A percentile compares a stretch with the other conserved stretches of the same genome.
These are phyloP conservation scores for Talaromyces wortmannii DNA, from an alignment of 495 filamentous ascomycete genomes.

Conservation along the genomic window DNA sequence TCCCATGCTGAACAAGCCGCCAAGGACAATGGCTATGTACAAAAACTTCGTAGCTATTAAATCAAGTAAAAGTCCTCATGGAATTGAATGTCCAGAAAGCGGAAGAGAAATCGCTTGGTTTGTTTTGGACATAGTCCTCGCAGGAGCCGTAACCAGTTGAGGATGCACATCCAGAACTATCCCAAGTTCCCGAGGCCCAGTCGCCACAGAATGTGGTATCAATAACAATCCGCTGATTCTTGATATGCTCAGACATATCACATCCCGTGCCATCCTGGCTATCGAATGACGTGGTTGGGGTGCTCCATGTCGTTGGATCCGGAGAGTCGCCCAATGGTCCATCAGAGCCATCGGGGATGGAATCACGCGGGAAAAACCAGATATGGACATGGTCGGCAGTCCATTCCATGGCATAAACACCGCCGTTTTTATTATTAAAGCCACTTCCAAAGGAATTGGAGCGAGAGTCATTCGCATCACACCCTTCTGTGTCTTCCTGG, in stretches of 20 bases:
- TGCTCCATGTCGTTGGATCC: slow-evolving; percentile 42
- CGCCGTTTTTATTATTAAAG: slow-evolving; percentile 54
- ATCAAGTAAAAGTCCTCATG: slow-evolving; percentile 25
- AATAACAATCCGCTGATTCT: slow-evolving; percentile 38
- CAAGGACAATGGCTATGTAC: too few species aligned
- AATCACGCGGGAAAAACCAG: slow-evolving; percentile 36
- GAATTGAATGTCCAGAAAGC: slow-evolving; percentile 69
- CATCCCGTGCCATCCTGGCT: slow-evolving; percentile 35
- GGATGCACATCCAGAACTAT: slow-evolving; percentile 23
- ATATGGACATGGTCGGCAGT: slow-evolving; percentile 27
- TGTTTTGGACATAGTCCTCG: slow-evolving; percentile 53
- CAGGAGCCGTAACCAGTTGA: slow-evolving; percentile 41
- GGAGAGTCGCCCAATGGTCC: slow-evolving; percentile 38
- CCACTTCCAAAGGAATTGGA: slow-evolving; percentile 19
- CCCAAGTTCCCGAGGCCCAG: slow-evolving; percentile 65
- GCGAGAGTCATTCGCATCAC: slow-evolving; percentile 23
- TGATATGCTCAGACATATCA: slow-evolving; percentile 31
- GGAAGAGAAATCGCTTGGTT: slow-evolving; percentile 51
- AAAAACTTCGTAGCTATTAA: too few species aligned
- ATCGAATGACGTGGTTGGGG: slow-evolving; percentile 59
- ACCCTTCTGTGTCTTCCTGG: slow-evolving; percentile 23
- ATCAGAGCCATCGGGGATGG: slow-evolving; percentile 56
- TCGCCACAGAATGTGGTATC: slow-evolving; percentile 85
- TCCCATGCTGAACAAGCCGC: too few species aligned
- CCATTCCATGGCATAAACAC: slow-evolving; percentile 35